Base-by-base conservation (phyloP, 176 grass and related monocot species). In the Avena eriantha region DNA sequence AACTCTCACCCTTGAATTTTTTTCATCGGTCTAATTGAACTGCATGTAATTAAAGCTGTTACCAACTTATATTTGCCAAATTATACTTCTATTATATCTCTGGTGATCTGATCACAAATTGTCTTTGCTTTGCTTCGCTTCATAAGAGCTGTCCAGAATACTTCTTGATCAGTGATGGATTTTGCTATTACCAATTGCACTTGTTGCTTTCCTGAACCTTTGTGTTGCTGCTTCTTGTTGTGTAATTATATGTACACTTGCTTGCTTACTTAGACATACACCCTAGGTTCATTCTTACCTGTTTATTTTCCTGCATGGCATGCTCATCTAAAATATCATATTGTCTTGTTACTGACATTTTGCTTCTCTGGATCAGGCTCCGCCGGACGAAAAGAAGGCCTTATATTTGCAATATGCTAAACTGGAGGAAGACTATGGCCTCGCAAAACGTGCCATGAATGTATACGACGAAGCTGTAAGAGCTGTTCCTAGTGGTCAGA, bases 341-440 rank as follows among this genome's bases (percentile, higher is more conserved):
- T 81, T 74, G 60, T 47, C 22, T 47, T 5, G 76, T 29, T 93
- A 82, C 64, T 88, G 83, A 80, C 74, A 73, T 69, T 55, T 39
- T 80, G 29, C 23, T 87, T 84, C 14, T 58, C 74, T 84, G 80
- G 1, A 54, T 89, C 89, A 95, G 92, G 94, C 94, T 75, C 94
- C 92, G 23, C 85, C 89, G 56, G 82, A 88, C 0, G 94, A 97
- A 87, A 93, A 92, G 69, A 97, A 92, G 82, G 79, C 89, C 29
- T 64, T 94, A 34, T 97, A 94, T 86, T 83, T 97, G 86, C 94
- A 97, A 55, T 97, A 92, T 88, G 92, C 94, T 84, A 97, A 97
- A 84, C 74, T 97, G 49, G 94, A 97, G 83, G 94, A 97, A 83
- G 94, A 97, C 69, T 94, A 88, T 29, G 95, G 92, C 48, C 92